Percentiles rank a stretch among this genome's conserved stretches.
Conservation (phyloP, 495 filamentous ascomycete species). For the Tuber indicum region DNA sequence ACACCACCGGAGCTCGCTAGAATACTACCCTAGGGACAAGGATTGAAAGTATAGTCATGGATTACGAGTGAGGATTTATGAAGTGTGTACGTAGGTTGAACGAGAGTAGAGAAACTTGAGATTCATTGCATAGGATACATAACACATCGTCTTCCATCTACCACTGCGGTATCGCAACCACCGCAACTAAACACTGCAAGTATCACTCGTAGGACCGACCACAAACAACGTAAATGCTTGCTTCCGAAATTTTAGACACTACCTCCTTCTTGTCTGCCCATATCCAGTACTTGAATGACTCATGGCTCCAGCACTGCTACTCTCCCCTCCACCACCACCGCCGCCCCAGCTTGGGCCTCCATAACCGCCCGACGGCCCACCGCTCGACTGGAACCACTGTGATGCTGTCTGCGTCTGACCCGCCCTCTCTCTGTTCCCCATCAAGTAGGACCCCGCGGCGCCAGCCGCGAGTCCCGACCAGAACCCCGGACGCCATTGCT, state of each 20-base stretch:
- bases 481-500: constrained; percentile 77
- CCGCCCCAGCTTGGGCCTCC: not conserved
- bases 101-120: not conserved
- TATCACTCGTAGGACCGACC: not conserved
- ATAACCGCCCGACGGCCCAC: not conserved
- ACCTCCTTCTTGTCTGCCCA: constrained; percentile 77
- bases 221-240: not conserved
- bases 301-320: constrained; percentile 47
- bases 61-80: not conserved
- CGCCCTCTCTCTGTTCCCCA: constrained; percentile 47
- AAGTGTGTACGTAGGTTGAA: not conserved
- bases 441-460: constrained; percentile 61
- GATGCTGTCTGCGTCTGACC: constrained; percentile 29
- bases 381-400: constrained; percentile 22
- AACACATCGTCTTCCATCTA: not conserved
- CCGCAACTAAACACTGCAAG: not conserved
- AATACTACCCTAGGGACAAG: not conserved
- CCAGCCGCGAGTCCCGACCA: constrained; percentile 79
- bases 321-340: constrained; percentile 50
- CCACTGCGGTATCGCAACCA: not conserved
- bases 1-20: not conserved
- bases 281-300: constrained; percentile 80
- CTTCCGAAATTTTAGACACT: constrained; percentile 9
- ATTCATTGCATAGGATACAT: not conserved
- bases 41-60: not conserved